Evolutionary conservation across 129 eudicot species (phyloP), one percentile per base, ranked within the genome.

Genomic region (Centrapalus pauciflorus): DNA sequence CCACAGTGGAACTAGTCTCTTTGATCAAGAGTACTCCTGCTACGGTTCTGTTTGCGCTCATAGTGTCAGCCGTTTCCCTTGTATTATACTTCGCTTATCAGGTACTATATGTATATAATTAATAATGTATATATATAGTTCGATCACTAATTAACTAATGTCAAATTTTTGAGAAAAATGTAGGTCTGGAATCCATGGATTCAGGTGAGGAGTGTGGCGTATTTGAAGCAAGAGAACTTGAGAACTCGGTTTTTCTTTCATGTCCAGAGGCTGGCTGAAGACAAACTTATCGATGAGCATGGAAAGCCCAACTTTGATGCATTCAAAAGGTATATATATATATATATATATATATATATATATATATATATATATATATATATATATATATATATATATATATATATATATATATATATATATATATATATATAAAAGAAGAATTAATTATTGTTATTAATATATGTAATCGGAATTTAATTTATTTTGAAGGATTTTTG

Each of bases 141-240:
- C n/a, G n/a, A n/a, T n/a, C n/a, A n/a, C n/a, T n/a, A n/a, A n/a
- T n/a, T n/a, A n/a, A n/a, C n/a, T n/a, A n/a, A n/a, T n/a, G n/a
- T n/a, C n/a, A n/a, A n/a, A n/a, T 25, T 25, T 26, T 26, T 55
- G 4, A 25, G 20, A 12, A 4, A 23, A 4, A 61, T 12, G 23
- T 43, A 24, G 68, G 12, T 62, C 5, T 3, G 2, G 26, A 7
- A 62, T 62, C 68, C 68, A 5, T 28, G 17, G 4, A 38, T 62
- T 24, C 68, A 62, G 40, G 54, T 12, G 1, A 62, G 26, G 35
- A 62, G 68, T 40, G 68, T 37, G 35, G 14, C 50, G n/a, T 40
- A 40, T 26, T 38, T 62, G 54, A 62, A 38, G 54, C 34, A 62
- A 35, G 68, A 40, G 33, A 20, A 26, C 7, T 38, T 62, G n/a